These are phyloP conservation scores for Selenicereus undatus DNA, from an alignment of 148 eudicot species.

Conservation along the genomic window DNA sequence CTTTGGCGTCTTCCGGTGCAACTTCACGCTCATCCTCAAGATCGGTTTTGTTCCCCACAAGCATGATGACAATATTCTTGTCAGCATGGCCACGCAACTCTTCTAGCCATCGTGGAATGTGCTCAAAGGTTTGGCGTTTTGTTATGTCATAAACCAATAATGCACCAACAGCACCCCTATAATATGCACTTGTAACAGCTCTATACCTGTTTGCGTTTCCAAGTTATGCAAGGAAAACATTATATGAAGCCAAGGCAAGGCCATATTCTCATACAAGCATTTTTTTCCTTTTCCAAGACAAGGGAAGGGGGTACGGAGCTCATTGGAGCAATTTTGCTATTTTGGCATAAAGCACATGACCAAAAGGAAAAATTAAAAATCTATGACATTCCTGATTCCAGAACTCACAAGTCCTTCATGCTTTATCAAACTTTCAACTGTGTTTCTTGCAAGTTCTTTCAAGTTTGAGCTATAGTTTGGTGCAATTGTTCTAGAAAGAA, in stretches of 20 bases:
- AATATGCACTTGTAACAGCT: slow-evolving; percentile 87
- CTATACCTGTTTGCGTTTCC: slow-evolving; percentile 50
- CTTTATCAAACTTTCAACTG: too few species aligned
- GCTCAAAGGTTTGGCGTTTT: slow-evolving; percentile 77
- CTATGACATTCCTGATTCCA: too few species aligned
- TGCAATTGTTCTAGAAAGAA: too few species aligned
- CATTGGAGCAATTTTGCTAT: too few species aligned
- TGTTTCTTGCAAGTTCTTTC: too few species aligned
- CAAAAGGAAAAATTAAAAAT: too few species aligned
- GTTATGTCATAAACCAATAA: slow-evolving; percentile 77
- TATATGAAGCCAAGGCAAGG: neutral
- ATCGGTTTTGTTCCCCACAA: slow-evolving; percentile 70
- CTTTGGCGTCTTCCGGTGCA: slow-evolving; percentile 74
- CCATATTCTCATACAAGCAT: neutral
- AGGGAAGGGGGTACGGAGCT: too few species aligned
- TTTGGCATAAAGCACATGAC: too few species aligned
- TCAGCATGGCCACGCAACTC: slow-evolving; percentile 84
- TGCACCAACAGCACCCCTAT: slow-evolving; percentile 83
- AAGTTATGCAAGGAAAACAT: neutral
- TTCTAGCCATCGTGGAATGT: slow-evolving; percentile 88
- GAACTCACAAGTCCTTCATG: too few species aligned
- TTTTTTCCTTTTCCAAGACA: too few species aligned
- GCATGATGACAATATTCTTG: slow-evolving; percentile 83
- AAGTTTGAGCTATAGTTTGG: too few species aligned
- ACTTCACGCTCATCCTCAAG: slow-evolving; percentile 73